These are phyloP conservation scores for Sclerotinia subarctica DNA, from an alignment of 2,329 filamentous ascomycete genomes.

Conservation along the genomic window DNA sequence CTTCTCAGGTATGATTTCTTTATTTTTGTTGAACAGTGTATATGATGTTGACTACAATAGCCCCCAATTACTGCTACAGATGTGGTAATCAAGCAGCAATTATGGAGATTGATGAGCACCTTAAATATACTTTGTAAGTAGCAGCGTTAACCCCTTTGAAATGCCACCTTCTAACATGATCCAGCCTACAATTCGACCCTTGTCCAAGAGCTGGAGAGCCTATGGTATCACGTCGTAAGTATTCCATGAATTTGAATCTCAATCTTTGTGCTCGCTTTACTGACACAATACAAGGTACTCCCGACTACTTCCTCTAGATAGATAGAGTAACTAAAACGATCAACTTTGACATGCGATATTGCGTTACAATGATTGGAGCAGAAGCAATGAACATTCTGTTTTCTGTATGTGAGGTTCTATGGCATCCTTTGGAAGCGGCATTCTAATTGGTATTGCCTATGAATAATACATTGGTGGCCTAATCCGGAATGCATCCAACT, in stretches of 20 bases:
- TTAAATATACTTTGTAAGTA: slow-evolving; percentile 98
- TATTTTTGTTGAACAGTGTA: neutral
- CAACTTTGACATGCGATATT: slow-evolving; percentile 20
- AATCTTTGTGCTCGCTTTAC: neutral
- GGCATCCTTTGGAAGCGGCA: slow-evolving; percentile 24
- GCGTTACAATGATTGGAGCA: slow-evolving; percentile 21
- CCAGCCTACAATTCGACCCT: slow-evolving; percentile 96
- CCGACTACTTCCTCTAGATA: slow-evolving; percentile 94
- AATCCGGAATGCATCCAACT: slow-evolving; percentile 23
- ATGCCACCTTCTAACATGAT: slow-evolving; percentile 33
- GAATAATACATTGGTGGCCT: slow-evolving; percentile 18
- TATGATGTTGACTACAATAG: slow-evolving; percentile 44
- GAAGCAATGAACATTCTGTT: slow-evolving; percentile 32
- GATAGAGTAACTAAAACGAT: slow-evolving; percentile 16
- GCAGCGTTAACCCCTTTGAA: neutral
- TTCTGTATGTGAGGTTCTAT: slow-evolving; percentile 27
- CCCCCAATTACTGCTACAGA: slow-evolving; percentile 95
- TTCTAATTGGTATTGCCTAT: slow-evolving; percentile 19
- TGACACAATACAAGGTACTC: slow-evolving; percentile 57
- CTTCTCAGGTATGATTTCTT: slow-evolving; percentile 70
- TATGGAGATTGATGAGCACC: slow-evolving; percentile 99
- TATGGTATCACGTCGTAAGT: slow-evolving; percentile 89
- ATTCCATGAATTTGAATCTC: neutral
- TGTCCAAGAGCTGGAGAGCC: slow-evolving; percentile 96
- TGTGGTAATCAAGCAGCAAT: slow-evolving; percentile 99